Evolutionary conservation across 805 yeast species (phyloP), one percentile per base, ranked within the genome.

Genomic region (Candida succiphila): DNA sequence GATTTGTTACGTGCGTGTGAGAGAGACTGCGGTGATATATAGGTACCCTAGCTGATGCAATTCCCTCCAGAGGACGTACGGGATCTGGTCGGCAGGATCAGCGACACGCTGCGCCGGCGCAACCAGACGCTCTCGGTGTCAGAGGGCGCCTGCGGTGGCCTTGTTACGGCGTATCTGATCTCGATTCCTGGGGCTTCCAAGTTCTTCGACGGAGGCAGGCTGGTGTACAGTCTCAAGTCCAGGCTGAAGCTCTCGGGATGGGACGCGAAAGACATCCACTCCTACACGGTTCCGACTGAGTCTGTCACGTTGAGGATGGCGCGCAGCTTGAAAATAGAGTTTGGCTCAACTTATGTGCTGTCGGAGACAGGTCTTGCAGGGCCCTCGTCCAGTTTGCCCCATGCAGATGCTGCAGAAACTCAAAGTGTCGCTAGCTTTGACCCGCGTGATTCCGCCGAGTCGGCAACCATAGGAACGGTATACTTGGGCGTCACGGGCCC

Each of bases 291-390:
- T 0, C 94, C 95, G 4, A 69, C 80, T 27, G 86, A 78, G 45
- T 67, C 65, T 29, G 94, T 82, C 14, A 94, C 82, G 2, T 51
- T 75, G 39, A 69, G 83, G 45, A 62, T 85, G 42, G 95, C 95
- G 2, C 65, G 95, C 33, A 83, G 82, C 42, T 63, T 87, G 35
- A 67, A 78, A 48, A 72, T 84, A 39, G 95, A 85, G 51, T 66
- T 84, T 42, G 94, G 94, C 1, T 76, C 87, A 3, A 81, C 88
- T 0, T 85, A 76, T 55, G 86, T 84, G 4, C 62, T 85, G 15
- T 78, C 88, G 1, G 95, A 85, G 53, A 78, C 92, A 1, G 95
- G 95, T 1, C 79, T 81, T 63, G 94, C 95, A 0, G 94, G 94
- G 2, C 92, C 94, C 2, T 60, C 63, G 23, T 10, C 23, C 10